Evolutionary conservation across 176 grass and related monocot species (phyloP), one percentile per base, ranked within the genome.

Genomic region (Puya raimondii): DNA sequence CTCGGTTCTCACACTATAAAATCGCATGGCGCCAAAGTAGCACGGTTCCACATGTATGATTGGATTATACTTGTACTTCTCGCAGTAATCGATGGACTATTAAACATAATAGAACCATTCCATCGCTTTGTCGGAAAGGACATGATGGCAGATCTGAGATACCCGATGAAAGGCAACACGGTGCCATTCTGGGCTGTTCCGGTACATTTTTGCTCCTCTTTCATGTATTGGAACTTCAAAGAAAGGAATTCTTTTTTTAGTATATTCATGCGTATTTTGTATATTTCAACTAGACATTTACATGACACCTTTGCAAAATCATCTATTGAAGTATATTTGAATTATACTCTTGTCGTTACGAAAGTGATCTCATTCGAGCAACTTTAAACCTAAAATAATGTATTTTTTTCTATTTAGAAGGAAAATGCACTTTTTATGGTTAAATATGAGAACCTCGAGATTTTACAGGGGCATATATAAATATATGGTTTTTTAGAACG

Each of bases 141-240:
- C 51, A 92, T 92, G 89, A 83, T 92, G 82, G 79, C 82, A 61
- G 89, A 92, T 72, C 82, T 92, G 58, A 83, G 82, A 63, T 92
- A 92, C 64, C 89, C 89, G 15, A 78, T 92, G 79, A 92, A 92
- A 79, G 42, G 69, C 63, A 92, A 92, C 63, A 92, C 89, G 10
- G 89, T 92, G 48, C 89, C 89, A 66, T 83, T 88, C 80, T 92
- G 89, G 89, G 77, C 85, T n/a, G 85, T 88, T 51, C 89, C 85
- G 76, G 89, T 92, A 88, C 56, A 64, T 57, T 71, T 63, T 47
- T 79, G 64, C 27, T 21, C 47, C 64, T 48, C 48, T 63, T 26
- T 76, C 64, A 22, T 18, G 48, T 58, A 56, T 70, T 68, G 13
- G 58, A 71, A 51, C 49, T n/a, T 76, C 50, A 25, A 25, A 42